phyloP scores from a whole-genome alignment of 495 filamentous ascomycete species.

The Wilcoxina mikolae region DNA sequence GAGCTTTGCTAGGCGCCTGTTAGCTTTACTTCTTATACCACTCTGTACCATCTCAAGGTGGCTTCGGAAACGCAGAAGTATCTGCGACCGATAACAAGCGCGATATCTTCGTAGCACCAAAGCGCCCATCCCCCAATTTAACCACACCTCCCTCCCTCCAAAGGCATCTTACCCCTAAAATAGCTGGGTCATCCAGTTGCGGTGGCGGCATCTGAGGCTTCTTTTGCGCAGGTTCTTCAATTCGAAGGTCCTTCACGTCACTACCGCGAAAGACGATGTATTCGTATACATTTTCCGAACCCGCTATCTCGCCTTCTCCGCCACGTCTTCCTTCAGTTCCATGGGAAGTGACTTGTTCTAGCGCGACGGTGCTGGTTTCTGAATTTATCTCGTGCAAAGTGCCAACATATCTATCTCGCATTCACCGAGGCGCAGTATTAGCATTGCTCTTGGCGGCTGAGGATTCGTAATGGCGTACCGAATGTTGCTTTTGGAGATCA shows the following conservation, averaged over 20 bases:
- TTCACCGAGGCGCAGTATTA: constrained; percentile 24
- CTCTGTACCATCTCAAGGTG: background rate
- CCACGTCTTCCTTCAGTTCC: constrained; percentile 81
- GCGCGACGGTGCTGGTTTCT: constrained; percentile 83
- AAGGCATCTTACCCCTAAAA: constrained; percentile 66
- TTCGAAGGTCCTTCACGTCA: constrained; percentile 93
- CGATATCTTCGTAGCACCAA: too few relatives aligned
- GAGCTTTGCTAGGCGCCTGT: constrained; percentile 17
- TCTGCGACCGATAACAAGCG: too few relatives aligned
- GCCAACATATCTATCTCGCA: constrained; percentile 64
- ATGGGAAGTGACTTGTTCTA: constrained; percentile 84
- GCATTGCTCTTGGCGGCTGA: constrained; percentile 4
- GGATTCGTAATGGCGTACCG: constrained; percentile 42
- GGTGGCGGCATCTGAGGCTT: constrained; percentile 63
- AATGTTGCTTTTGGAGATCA: constrained; percentile 96
- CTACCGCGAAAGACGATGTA: constrained; percentile 98
- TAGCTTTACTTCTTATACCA: too few relatives aligned
- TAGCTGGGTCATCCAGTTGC: constrained; percentile 89
- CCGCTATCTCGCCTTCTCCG: constrained; percentile 61
- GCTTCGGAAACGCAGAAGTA: background rate
- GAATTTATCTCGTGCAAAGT: constrained; percentile 96
- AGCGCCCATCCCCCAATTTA: background rate
- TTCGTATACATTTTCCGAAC: constrained; percentile 78
- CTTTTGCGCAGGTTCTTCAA: constrained; percentile 53
- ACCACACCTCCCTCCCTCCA: background rate